phyloP scores from a whole-genome alignment of 495 filamentous ascomycete species.

The Podospora australis region DNA sequence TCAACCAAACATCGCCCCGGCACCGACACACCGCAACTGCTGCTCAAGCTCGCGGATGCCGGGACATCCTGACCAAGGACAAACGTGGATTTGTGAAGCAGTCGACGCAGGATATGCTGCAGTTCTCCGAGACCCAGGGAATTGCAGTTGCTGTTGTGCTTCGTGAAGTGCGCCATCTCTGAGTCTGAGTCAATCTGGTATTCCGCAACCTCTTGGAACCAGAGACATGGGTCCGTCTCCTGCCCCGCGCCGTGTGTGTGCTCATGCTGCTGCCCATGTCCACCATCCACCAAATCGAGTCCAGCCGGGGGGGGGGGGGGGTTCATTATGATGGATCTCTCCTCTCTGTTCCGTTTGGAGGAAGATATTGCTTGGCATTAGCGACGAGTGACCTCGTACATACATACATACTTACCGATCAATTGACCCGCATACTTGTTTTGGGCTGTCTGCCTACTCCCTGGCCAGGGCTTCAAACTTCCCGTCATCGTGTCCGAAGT shows the following conservation, averaged over 20 bases:
- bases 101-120: conserved; percentile 14
- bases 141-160: conserved; percentile 23
- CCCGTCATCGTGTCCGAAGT: not conserved
- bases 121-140: conserved; percentile 25
- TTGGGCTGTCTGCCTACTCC: too few relatives aligned
- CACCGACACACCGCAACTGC: conserved; percentile 5
- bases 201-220: conserved; percentile 21
- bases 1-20: not conserved
- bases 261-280: not conserved
- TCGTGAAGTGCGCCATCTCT: conserved; percentile 25
- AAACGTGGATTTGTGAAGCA: not conserved
- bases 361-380: not conserved
- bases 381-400: not conserved
- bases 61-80: not conserved
- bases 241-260: conserved; percentile 4
- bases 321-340: too few relatives aligned
- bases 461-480: too few relatives aligned
- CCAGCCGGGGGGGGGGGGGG: too few relatives aligned
- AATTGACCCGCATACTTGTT: too few relatives aligned
- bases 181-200: conserved; percentile 30
- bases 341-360: too few relatives aligned
- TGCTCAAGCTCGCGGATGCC: not conserved
- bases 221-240: conserved; percentile 16
- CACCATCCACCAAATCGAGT: not conserved
- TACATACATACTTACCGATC: too few relatives aligned